Percentiles rank a stretch among this genome's conserved stretches.
These are phyloP conservation scores for Saturnispora sekii DNA, from an alignment of 805 yeast genomes.

Conservation along the genomic window DNA sequence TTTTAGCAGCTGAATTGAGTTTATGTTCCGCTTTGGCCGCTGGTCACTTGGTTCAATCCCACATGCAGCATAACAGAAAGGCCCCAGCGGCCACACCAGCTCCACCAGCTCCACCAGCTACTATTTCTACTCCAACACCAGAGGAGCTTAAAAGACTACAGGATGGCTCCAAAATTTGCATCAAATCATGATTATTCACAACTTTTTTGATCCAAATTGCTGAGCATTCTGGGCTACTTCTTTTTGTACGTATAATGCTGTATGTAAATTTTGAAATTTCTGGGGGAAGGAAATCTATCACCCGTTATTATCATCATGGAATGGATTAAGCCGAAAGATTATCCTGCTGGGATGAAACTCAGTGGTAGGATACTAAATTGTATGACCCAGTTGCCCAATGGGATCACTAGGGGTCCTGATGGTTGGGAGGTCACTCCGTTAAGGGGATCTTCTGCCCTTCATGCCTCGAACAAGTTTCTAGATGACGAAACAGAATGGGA, in stretches of 20 bases:
- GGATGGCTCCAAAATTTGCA: conserved; percentile 71
- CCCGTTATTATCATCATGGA: not conserved
- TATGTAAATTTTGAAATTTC: too few relatives aligned
- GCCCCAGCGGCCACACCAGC: conserved; percentile 23
- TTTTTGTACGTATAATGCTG: not conserved
- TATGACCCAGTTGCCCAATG: conserved; percentile 59
- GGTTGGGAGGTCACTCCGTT: conserved; percentile 53
- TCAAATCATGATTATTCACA: conserved; percentile 36
- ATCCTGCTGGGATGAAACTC: conserved; percentile 26
- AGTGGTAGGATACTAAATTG: conserved; percentile 62
- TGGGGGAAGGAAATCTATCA: too few relatives aligned
- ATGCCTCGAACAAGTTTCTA: conserved; percentile 61
- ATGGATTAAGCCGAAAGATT: conserved; percentile 14
- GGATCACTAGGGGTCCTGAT: conserved; percentile 35
- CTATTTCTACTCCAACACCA: conserved; percentile 9
- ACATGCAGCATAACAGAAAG: conserved; percentile 86
- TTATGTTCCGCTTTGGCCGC: conserved; percentile 95
- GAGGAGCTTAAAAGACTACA: conserved; percentile 40
- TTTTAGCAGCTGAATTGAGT: conserved; percentile 91
- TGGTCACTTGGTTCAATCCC: conserved; percentile 95
- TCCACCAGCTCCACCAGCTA: conserved; percentile 17
- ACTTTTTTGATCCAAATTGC: too few relatives aligned
- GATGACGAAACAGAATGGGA: conserved; percentile 71
- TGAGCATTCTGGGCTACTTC: not conserved
- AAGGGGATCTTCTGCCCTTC: conserved; percentile 79